These are phyloP conservation scores for Castanea sativa DNA, from an alignment of 306 rosid genomes.

Conservation along the genomic window DNA sequence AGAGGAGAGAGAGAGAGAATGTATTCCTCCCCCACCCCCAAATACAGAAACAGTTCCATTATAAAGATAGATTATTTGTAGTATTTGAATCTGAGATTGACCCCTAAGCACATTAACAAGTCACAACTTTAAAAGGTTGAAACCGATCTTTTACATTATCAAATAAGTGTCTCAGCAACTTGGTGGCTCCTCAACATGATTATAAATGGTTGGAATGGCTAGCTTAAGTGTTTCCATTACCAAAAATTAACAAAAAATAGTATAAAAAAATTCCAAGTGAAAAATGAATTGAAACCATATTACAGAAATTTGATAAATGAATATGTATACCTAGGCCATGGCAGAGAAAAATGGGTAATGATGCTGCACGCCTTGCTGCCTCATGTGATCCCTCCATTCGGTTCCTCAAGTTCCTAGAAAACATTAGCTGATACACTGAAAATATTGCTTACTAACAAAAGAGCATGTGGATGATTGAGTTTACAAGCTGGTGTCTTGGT, in stretches of 20 bases:
- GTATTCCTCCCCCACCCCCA: no score
- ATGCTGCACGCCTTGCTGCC: conserved; percentile 77
- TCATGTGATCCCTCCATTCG: conserved; percentile 57
- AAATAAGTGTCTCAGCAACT: background rate
- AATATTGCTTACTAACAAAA: conserved; percentile 10
- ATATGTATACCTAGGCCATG: conserved; percentile 77
- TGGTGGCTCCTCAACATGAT: conserved; percentile 1
- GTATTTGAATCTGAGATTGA: background rate
- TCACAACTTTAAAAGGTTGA: background rate
- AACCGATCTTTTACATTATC: background rate
- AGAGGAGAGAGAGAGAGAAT: background rate
- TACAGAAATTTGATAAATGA: conserved; percentile 6
- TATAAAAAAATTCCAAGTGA: background rate
- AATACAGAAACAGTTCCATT: background rate
- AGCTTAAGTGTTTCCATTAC: conserved; percentile 1
- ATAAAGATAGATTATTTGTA: background rate
- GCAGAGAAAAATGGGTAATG: conserved; percentile 72
- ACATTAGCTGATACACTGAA: conserved; percentile 18
- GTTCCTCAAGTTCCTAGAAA: conserved; percentile 60
- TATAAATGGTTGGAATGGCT: background rate
- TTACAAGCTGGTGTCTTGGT: conserved; percentile 4
- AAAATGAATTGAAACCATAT: conserved; percentile 14
- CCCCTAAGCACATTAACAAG: background rate
- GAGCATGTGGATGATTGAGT: conserved; percentile 15
- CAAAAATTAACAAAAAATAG: background rate